phyloP scores from a whole-genome alignment of 371 early-diverging fungal species.

The Phascolomyces articulosus region DNA sequence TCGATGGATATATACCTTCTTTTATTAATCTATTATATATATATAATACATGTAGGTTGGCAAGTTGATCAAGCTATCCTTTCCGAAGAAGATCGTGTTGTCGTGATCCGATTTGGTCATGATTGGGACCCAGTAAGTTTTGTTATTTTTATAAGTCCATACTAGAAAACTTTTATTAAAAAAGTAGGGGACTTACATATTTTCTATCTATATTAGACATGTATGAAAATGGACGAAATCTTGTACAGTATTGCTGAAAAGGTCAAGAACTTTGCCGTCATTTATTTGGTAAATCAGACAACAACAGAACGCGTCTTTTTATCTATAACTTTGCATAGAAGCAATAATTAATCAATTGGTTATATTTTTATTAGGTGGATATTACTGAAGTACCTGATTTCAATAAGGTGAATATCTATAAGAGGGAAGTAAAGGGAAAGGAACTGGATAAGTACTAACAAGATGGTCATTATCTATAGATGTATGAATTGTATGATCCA shows the following conservation, averaged over 20 bases:
- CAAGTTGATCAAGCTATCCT: conserved; percentile 99
- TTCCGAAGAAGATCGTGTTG: conserved; percentile 96
- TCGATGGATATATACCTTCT: no score
- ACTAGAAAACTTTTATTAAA: neutral
- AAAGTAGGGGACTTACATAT: neutral
- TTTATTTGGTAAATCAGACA: conserved; percentile 73
- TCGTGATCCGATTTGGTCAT: conserved; percentile 95
- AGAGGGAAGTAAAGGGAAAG: neutral
- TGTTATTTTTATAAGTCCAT: neutral
- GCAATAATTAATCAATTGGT: neutral
- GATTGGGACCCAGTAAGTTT: conserved; percentile 84
- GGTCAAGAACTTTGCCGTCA: conserved; percentile 97
- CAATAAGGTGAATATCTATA: conserved; percentile 64
- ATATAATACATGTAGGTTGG: conserved; percentile 70
- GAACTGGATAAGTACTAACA: neutral
- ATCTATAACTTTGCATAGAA: neutral
- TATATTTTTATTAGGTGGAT: conserved; percentile 57
- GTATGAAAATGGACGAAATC: conserved; percentile 98
- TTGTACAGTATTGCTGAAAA: conserved; percentile 91
- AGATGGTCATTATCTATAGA: conserved; percentile 36
- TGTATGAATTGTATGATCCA: conserved; percentile 97
- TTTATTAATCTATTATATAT: neutral
- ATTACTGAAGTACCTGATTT: conserved; percentile 89
- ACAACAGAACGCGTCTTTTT: no score
- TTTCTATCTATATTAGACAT: conserved; percentile 39